These are phyloP conservation scores for Vinca major DNA, from an alignment of 305 asterid species.

Conservation along the genomic window DNA sequence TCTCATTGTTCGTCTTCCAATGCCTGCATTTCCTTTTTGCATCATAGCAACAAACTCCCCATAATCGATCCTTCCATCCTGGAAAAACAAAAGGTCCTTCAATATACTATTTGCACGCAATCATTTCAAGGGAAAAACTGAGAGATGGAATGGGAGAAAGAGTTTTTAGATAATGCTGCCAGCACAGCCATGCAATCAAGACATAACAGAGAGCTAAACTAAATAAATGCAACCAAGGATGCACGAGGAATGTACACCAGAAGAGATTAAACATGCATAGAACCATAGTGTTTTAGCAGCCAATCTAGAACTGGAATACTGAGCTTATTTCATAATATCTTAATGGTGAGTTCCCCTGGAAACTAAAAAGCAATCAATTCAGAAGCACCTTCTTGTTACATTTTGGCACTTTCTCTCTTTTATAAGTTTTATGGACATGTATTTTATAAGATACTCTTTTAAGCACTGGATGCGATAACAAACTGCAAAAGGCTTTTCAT, in stretches of 20 bases:
- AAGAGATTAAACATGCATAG: neutral
- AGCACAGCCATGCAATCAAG: neutral
- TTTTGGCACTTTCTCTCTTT: neutral
- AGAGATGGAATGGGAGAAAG: neutral
- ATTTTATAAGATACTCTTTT: neutral
- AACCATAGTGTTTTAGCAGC: too few species aligned
- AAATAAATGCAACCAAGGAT: neutral
- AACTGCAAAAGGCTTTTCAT: neutral
- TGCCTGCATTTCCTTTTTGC: conserved; percentile 87
- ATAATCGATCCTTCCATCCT: conserved; percentile 96
- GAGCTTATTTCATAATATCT: neutral
- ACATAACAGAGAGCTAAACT: neutral
- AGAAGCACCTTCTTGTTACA: neutral
- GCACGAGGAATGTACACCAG: neutral
- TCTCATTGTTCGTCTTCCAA: conserved; percentile 97
- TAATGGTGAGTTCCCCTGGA: neutral
- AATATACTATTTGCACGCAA: neutral
- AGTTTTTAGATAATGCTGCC: neutral
- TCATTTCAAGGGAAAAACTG: neutral
- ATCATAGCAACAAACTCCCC: conserved; percentile 98
- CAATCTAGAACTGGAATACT: neutral
- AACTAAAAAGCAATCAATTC: neutral
- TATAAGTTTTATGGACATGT: neutral
- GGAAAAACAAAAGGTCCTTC: conserved; percentile 7
- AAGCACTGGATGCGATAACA: neutral